These are phyloP conservation scores for Myriosclerotinia curreyana DNA, from an alignment of 2,329 filamentous ascomycete species.

Conservation along the genomic window DNA sequence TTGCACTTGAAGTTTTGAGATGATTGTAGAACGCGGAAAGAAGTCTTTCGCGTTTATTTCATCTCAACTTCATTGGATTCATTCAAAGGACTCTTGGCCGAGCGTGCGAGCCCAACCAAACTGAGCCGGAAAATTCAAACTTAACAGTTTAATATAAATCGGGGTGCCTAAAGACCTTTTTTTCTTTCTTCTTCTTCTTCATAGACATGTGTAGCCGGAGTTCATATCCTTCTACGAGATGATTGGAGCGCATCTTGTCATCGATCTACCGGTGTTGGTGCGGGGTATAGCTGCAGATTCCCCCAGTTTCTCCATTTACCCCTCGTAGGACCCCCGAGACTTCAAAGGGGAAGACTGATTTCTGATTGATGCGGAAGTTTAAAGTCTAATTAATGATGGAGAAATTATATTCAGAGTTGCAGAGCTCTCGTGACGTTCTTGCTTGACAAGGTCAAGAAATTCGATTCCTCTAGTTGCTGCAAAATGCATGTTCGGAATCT, in stretches of 20 bases:
- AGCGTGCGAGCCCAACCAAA: background rate
- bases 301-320: background rate
- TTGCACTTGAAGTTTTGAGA: background rate
- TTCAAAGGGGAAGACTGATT: background rate
- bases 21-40: background rate
- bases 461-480: no score
- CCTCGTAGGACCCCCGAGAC: background rate
- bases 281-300: slow-evolving; percentile 9
- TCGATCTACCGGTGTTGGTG: background rate
- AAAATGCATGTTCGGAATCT: no score
- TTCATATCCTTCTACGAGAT: background rate
- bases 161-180: no score
- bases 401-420: background rate
- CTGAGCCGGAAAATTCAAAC: background rate
- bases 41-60: background rate
- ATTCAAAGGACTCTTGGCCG: background rate
- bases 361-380: background rate
- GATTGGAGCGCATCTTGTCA: slow-evolving; percentile 17
- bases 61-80: background rate
- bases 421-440: no score
- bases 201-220: background rate
- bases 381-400: background rate
- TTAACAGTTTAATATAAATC: background rate
- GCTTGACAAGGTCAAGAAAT: no score
- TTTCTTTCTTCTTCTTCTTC: background rate